Conservation (phyloP, 139 green algal species). For the Yamagishiella unicocca region DNA sequence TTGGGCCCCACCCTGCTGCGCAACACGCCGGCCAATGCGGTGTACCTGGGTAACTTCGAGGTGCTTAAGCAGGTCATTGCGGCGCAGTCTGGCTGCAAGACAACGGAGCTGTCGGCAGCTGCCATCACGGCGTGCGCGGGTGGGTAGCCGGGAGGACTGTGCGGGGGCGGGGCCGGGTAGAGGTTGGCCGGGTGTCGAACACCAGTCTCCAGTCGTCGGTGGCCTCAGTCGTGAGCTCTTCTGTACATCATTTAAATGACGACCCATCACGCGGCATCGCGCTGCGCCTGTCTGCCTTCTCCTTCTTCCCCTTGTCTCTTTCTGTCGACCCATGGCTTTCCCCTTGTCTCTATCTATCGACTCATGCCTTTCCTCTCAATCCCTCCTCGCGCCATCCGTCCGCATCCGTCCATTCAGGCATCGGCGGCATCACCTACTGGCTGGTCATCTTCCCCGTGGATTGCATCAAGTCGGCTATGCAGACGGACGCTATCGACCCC, state of each 20-base stretch:
- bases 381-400: background rate
- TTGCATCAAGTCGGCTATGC: slow-evolving; percentile 55
- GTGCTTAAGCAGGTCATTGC: slow-evolving; percentile 80
- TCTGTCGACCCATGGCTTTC: too few species aligned
- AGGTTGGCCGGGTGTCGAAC: too few species aligned
- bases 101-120: slow-evolving; percentile 29
- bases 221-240: too few species aligned
- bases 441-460: slow-evolving; percentile 92
- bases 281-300: too few species aligned
- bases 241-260: too few species aligned
- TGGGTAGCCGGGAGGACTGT: background rate
- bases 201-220: too few species aligned
- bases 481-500: slow-evolving; percentile 86
- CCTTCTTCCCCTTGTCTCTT: too few species aligned
- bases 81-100: slow-evolving; percentile 24
- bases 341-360: too few species aligned
- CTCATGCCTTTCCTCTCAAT: too few species aligned
- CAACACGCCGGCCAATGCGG: slow-evolving; percentile 93
- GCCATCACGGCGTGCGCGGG: slow-evolving; percentile 41
- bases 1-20: slow-evolving; percentile 84
- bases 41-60: slow-evolving; percentile 97
- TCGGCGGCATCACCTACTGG: slow-evolving; percentile 92
- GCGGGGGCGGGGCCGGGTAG: background rate
- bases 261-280: too few species aligned
- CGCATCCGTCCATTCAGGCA: slow-evolving; percentile 56